phyloP scores from a whole-genome alignment of 768 basidiomycete species.

The Suillus alpinus region DNA sequence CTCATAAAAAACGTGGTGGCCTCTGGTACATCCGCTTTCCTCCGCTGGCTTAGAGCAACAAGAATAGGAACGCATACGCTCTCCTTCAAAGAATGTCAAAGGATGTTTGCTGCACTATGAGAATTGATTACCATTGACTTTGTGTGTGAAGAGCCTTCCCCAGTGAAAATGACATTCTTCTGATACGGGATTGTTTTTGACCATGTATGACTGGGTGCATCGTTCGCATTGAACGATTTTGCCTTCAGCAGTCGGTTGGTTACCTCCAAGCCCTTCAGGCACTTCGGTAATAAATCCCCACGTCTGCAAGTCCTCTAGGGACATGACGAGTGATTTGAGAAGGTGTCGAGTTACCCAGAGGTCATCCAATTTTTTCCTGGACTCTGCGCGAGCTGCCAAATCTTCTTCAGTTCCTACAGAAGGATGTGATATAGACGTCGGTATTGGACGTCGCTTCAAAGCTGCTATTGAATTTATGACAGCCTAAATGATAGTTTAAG shows the following conservation, averaged over 20 bases:
- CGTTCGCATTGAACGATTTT: constrained; percentile 72
- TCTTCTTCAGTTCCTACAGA: constrained; percentile 80
- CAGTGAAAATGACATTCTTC: constrained; percentile 79
- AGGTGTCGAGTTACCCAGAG: constrained; percentile 50
- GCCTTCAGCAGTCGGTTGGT: constrained; percentile 59
- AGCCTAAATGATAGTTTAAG: constrained; percentile 35
- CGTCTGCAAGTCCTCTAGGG: constrained; percentile 50
- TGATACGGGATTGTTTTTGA: constrained; percentile 55
- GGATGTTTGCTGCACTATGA: not conserved
- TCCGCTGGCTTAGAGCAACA: constrained; percentile 71
- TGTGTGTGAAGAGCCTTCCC: constrained; percentile 65
- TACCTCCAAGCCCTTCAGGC: constrained; percentile 66
- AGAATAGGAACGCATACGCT: constrained; percentile 66
- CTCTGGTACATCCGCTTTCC: constrained; percentile 68
- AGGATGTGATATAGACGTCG: constrained; percentile 56
- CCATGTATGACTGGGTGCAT: constrained; percentile 67
- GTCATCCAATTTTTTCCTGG: constrained; percentile 49
- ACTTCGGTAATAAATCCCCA: constrained; percentile 75
- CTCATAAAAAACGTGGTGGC: constrained; percentile 92
- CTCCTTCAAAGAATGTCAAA: constrained; percentile 41
- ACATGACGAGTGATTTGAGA: constrained; percentile 59
- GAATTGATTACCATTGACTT: constrained; percentile 53
- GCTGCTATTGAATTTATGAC: constrained; percentile 50
- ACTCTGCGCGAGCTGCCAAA: constrained; percentile 51
- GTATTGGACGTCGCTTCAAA: constrained; percentile 51